Evolutionary conservation across 306 rosid genomes (phyloP).

Genomic region (Malus sieversii): DNA sequence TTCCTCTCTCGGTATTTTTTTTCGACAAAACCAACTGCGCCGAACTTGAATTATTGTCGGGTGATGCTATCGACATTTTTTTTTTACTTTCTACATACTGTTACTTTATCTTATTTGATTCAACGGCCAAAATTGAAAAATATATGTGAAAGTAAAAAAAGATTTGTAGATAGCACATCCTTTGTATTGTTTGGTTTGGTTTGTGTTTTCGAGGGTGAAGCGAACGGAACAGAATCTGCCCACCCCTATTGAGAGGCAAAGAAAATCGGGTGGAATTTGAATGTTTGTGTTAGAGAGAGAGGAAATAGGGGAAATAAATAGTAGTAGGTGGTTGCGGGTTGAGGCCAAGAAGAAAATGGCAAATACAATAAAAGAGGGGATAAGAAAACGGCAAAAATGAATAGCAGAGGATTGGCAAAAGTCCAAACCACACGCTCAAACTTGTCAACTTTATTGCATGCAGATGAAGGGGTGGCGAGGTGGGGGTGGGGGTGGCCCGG

Average conservation of each 20-base stretch:
- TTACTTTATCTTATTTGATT: no score
- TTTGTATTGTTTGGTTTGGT: background rate
- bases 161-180: no score
- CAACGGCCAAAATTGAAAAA: no score
- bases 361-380: background rate
- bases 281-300: background rate
- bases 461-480: background rate
- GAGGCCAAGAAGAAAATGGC: slow-evolving; percentile 7
- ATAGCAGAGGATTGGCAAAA: background rate
- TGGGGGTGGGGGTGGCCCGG: no score
- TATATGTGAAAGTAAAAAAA: no score
- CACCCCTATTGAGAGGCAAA: no score
- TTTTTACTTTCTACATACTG: no score
- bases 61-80: rapidly evolving
- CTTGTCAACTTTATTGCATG: slow-evolving; percentile 4
- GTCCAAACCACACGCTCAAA: slow-evolving; percentile 5
- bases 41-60: background rate
- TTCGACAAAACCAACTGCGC: background rate
- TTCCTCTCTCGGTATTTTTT: no score
- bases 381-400: background rate
- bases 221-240: no score
- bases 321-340: background rate
- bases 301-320: background rate
- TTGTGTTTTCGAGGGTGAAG: no score
- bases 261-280: background rate